phyloP scores from a whole-genome alignment of 257 asterid genomes.

The Fraxinus americana region DNA sequence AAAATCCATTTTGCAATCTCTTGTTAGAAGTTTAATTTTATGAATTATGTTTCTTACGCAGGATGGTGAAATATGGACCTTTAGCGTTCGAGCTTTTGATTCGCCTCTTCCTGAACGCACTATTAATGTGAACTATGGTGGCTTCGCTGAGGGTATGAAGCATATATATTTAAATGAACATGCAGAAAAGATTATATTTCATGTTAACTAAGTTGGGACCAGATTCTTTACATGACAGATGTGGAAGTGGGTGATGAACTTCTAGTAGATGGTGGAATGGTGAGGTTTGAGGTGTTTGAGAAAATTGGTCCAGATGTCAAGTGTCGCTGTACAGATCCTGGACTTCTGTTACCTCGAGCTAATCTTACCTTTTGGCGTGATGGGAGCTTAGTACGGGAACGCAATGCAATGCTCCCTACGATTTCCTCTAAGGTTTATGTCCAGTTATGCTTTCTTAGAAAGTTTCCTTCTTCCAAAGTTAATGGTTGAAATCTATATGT shows the following conservation, averaged over 20 bases:
- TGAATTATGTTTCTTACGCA: slow-evolving; percentile 37
- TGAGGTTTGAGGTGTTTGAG: slow-evolving; percentile 95
- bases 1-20: slow-evolving; percentile 2
- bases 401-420: slow-evolving; percentile 98
- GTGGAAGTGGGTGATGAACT: slow-evolving; percentile 91
- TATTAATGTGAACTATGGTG: slow-evolving; percentile 82
- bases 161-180: slow-evolving; percentile 1
- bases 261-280: slow-evolving; percentile 99
- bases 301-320: slow-evolving; percentile 98
- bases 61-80: slow-evolving; percentile 99
- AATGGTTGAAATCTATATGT: background rate
- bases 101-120: slow-evolving; percentile 80
- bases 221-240: slow-evolving; percentile 52
- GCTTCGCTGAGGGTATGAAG: slow-evolving; percentile 91
- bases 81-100: slow-evolving; percentile 88
- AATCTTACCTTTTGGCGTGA: slow-evolving; percentile 96
- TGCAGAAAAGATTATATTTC: slow-evolving; percentile 1
- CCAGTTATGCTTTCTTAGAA: slow-evolving; percentile 8
- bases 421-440: slow-evolving; percentile 85
- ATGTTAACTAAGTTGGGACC: slow-evolving; percentile 16
- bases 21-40: slow-evolving; percentile 9
- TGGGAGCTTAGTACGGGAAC: slow-evolving; percentile 93
- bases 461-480: background rate
- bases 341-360: slow-evolving; percentile 96
- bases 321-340: slow-evolving; percentile 96